Base-by-base conservation (phyloP, 31 red algal species). In the Endocladia muricata region DNA sequence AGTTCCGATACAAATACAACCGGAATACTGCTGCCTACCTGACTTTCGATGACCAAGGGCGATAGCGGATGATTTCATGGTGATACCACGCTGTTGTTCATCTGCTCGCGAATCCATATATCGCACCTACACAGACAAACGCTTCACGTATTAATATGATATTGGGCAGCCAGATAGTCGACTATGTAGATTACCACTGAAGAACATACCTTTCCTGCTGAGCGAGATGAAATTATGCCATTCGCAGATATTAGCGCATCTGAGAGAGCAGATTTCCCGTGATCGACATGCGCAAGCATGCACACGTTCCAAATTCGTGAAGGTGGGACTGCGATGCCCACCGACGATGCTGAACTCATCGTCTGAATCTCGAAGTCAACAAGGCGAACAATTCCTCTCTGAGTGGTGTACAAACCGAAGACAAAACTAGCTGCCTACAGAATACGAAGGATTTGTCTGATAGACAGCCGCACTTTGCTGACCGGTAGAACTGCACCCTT, bases 241-340 rank as follows among this genome's bases (percentile, higher is more conserved):
- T 91, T 98, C 26, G 87, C 47, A 29, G 82, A 59, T 19, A 98
- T 85, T 35, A 97, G 85, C 31, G 86, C 81, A 83, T 99, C 96
- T 43, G 96, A 83, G 9, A 99, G 74, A 44, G 96, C 76, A 44
- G 96, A 95, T 72, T 99, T 99, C 17, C 96, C 96, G 41, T 99
- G 96, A 67, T 99, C 96, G 32, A 99, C 88, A 73, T 99, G 96
- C 8, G 91, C 96, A 22, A 94, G 55, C 58, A 99, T 88, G 82
- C 96, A 91, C 29, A 99, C 69, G 84, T 99, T 99, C 65, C 96
- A 81, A n/a, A 93, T 89, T n/a, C 88, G 86, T 26, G 83, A 67
- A 42, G 91, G 52, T 13, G 74, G 74, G 4, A 85, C 68, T 22
- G 69, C 62, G 1, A 91, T 58, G 22, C 47, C 86, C 29, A 70